These are phyloP conservation scores for Hibiscus syriacus DNA, from an alignment of 345 rosid genomes.

Conservation along the genomic window DNA sequence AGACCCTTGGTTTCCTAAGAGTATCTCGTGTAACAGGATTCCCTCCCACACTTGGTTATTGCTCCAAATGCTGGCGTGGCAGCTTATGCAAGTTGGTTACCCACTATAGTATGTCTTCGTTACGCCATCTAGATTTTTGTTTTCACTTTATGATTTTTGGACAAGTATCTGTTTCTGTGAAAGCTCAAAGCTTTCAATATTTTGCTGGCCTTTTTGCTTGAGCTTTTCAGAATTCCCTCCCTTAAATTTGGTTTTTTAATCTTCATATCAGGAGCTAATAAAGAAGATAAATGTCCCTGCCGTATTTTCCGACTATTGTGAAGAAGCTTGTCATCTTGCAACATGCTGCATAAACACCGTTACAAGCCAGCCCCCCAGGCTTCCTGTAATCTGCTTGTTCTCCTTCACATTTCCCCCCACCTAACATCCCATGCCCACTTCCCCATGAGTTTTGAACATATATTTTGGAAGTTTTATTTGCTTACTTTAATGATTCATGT, in stretches of 20 bases:
- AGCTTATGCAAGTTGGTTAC: constrained; percentile 80
- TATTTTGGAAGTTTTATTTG: neutral
- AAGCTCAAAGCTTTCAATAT: neutral
- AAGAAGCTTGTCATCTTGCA: constrained; percentile 93
- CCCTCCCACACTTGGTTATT: constrained; percentile 59
- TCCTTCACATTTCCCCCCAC: neutral
- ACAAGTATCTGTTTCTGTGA: neutral
- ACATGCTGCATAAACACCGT: constrained; percentile 46
- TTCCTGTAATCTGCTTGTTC: constrained; percentile 35
- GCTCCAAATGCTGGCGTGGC: constrained; percentile 87
- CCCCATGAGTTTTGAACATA: neutral
- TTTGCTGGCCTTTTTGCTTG: neutral
- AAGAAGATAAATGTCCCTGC: constrained; percentile 64
- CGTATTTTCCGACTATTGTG: constrained; percentile 85
- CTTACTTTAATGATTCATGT: constrained; percentile 7
- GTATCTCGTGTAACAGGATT: constrained; percentile 35
- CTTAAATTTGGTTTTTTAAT: constrained; percentile 4
- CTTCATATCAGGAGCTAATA: constrained; percentile 53
- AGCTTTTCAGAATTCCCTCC: neutral
- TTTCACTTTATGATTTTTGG: neutral
- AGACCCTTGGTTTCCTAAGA: constrained; percentile 11
- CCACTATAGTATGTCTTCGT: constrained; percentile 51
- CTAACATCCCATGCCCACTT: neutral
- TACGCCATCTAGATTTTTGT: neutral
- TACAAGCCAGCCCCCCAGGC: constrained; percentile 40